Conservation (phyloP, 2,329 filamentous ascomycete genomes). For the Kalmusia sp. region DNA sequence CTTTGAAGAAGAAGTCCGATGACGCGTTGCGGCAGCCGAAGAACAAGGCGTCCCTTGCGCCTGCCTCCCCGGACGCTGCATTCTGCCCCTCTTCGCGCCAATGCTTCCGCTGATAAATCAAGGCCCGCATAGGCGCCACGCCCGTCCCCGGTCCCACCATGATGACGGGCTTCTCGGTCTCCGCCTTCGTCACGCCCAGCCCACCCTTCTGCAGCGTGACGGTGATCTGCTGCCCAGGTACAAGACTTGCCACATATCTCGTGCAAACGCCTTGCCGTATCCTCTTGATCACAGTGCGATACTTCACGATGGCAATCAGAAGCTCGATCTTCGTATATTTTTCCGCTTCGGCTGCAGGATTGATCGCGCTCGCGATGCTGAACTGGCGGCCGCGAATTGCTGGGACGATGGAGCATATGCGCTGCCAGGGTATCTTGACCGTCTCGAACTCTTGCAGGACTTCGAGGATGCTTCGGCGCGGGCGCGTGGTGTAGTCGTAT, state of each 20-base stretch:
- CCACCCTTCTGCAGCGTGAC: constrained; percentile 65
- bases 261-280: constrained; percentile 89
- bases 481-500: constrained; percentile 93
- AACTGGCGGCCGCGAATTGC: constrained; percentile 88
- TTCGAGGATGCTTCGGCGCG: constrained; percentile 88
- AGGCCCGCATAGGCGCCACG: constrained; percentile 80
- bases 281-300: constrained; percentile 84
- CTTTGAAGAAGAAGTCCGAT: constrained; percentile 81
- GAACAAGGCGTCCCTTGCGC: constrained; percentile 65
- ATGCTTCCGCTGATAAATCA: constrained; percentile 74
- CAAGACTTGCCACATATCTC: constrained; percentile 76
- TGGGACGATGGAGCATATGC: constrained; percentile 77
- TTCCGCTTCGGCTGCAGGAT: constrained; percentile 9
- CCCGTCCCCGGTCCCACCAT: constrained; percentile 87
- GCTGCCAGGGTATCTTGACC: constrained; percentile 79
- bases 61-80: background rate
- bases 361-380: constrained; percentile 82
- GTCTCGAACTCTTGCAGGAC: constrained; percentile 88
- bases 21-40: constrained; percentile 80
- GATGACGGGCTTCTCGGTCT: constrained; percentile 67
- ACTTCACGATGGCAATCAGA: constrained; percentile 87
- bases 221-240: constrained; percentile 63
- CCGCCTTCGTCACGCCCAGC: constrained; percentile 46
- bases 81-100: constrained; percentile 42
- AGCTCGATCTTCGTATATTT: constrained; percentile 68